A percentile compares a stretch with the other conserved stretches of the same genome.
Evolutionary conservation across 2,329 filamentous ascomycete genomes (phyloP).

Genomic region (Fusarium odoratissimum): DNA sequence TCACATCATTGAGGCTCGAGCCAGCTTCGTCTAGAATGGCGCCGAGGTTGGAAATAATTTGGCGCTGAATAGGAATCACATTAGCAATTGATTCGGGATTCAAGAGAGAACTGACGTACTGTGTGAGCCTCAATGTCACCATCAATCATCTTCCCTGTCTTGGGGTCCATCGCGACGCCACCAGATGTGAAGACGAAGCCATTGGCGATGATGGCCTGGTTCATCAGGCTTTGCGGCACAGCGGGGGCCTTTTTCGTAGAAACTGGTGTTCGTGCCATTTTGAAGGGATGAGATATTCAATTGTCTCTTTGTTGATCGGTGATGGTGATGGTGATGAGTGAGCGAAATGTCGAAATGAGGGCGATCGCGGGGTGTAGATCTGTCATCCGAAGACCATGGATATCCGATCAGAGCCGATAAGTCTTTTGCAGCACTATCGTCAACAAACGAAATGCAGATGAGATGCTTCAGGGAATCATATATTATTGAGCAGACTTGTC

Average conservation of each 20-base stretch:
- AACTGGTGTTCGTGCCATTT: constrained; percentile 40
- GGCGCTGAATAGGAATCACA: constrained; percentile 50
- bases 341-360: neutral
- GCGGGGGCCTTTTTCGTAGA: constrained; percentile 43
- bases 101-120: constrained; percentile 35
- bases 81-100: neutral
- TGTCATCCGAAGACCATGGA: constrained; percentile 10
- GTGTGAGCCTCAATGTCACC: constrained; percentile 75
- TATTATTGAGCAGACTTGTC: accelerated
- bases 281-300: neutral
- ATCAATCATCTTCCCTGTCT: constrained; percentile 68
- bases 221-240: constrained; percentile 33
- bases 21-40: constrained; percentile 77
- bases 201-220: constrained; percentile 60
- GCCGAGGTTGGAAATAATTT: constrained; percentile 75
- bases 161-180: constrained; percentile 71
- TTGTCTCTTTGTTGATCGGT: neutral
- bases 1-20: constrained; percentile 70
- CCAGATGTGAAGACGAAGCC: constrained; percentile 77
- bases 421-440: neutral
- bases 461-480: accelerated
- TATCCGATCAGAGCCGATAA: neutral
- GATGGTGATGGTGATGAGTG: neutral
- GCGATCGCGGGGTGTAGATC: constrained; percentile 23
- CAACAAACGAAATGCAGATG: accelerated